Conservation (phyloP, 2,329 filamentous ascomycete genomes). For the Fusarium ramigenum region DNA sequence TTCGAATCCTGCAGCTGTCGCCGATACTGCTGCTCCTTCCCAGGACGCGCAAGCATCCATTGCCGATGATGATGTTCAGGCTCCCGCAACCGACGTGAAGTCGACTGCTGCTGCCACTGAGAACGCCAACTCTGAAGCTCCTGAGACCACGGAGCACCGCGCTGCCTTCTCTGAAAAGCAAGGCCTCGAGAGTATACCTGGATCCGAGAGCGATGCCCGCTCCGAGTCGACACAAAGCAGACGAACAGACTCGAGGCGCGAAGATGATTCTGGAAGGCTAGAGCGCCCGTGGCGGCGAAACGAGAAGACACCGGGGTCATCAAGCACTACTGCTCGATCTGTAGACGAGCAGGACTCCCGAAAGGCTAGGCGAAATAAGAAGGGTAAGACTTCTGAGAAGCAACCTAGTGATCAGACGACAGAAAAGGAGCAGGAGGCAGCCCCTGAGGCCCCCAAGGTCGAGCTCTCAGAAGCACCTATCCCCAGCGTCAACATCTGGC, state of each 20-base stretch:
- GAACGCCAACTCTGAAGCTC: conserved; percentile 42
- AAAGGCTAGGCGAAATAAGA: conserved; percentile 68
- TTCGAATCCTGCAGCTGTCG: conserved; percentile 41
- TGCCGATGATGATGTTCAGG: conserved; percentile 21
- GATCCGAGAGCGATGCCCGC: conserved; percentile 51
- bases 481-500: conserved; percentile 89
- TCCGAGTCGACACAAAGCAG: conserved; percentile 49
- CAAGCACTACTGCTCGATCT: conserved; percentile 71
- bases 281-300: conserved; percentile 54
- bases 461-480: conserved; percentile 83
- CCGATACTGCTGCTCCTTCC: conserved; percentile 37
- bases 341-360: conserved; percentile 66
- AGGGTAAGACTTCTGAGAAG: conserved; percentile 58
- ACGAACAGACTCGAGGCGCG: conserved; percentile 48
- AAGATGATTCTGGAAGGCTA: conserved; percentile 51
- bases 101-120: conserved; percentile 31
- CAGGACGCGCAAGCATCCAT: conserved; percentile 44
- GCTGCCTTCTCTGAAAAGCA: conserved; percentile 45
- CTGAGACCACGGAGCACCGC: conserved; percentile 37
- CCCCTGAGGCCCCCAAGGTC: conserved; percentile 62
- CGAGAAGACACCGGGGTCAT: conserved; percentile 64
- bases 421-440: conserved; percentile 63
- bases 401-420: conserved; percentile 59
- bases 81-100: conserved; percentile 43
- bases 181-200: conserved; percentile 47